Percentiles rank a stretch among this genome's conserved stretches.
phyloP scores from a whole-genome alignment of 31 red algal species.

The Asparagopsis taxiformis region DNA sequence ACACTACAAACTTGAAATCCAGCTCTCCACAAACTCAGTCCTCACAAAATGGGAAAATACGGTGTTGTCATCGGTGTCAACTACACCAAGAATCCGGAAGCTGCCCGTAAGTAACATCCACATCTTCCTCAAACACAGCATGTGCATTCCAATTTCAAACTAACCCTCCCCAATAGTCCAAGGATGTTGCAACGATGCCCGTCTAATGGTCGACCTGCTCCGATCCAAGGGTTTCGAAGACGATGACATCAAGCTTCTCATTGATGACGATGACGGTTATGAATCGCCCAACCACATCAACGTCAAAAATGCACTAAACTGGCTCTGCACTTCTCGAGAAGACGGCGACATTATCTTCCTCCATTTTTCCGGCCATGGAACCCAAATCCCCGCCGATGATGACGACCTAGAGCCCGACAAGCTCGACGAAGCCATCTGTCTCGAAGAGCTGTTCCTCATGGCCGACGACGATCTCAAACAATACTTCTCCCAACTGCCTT shows the following conservation, averaged over 20 bases:
- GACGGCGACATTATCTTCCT: conserved; percentile 78
- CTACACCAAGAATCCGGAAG: conserved; percentile 69
- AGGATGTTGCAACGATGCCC: conserved; percentile 72
- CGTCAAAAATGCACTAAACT: conserved; percentile 66
- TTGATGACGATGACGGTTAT: conserved; percentile 66
- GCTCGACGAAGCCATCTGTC: conserved; percentile 71
- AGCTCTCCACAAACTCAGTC: too few relatives aligned
- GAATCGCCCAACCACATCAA: conserved; percentile 75
- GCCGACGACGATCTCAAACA: conserved; percentile 87
- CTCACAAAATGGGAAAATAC: conserved; percentile 86
- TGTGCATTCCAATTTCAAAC: not conserved
- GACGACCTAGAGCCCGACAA: conserved; percentile 71
- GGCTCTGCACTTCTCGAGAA: conserved; percentile 60
- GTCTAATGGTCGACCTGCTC: conserved; percentile 52
- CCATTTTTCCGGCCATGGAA: conserved; percentile 84
- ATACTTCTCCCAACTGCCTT: conserved; percentile 56
- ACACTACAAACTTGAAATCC: too few relatives aligned
- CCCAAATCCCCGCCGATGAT: conserved; percentile 85
- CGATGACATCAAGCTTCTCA: conserved; percentile 69
- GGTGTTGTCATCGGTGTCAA: conserved; percentile 77
- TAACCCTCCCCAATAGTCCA: conserved; percentile 25
- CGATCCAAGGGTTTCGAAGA: conserved; percentile 75
- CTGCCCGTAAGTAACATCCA: conserved; percentile 43
- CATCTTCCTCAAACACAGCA: not conserved
- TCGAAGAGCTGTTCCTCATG: conserved; percentile 73